phyloP scores from a whole-genome alignment of 371 early-diverging fungal genomes.

The Conidiobolus coronatus region DNA sequence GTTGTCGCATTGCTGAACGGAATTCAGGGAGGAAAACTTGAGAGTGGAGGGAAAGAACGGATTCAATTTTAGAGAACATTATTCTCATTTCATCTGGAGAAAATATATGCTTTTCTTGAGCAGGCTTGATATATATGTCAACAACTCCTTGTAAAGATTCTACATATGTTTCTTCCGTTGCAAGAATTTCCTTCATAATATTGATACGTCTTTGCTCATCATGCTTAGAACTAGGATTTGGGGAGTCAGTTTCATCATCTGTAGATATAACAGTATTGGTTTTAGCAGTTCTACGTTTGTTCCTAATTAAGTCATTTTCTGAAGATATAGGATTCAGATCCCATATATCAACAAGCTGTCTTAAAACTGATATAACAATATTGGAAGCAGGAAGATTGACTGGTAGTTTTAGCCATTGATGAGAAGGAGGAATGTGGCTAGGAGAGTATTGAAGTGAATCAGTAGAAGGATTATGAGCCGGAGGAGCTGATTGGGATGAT shows the following conservation, averaged over 20 bases:
- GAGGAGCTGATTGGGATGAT: constrained; percentile 16
- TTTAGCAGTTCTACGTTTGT: constrained; percentile 9
- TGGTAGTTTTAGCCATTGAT: neutral
- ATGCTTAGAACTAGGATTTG: constrained; percentile 7
- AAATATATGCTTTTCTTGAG: constrained; percentile 6
- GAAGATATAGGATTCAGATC: constrained; percentile 28
- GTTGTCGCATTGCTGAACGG: constrained; percentile 11
- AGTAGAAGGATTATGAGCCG: constrained; percentile 17
- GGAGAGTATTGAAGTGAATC: constrained; percentile 9
- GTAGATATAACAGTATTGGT: constrained; percentile 6
- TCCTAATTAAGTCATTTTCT: constrained; percentile 14
- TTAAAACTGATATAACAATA: constrained; percentile 10
- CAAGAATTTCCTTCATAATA: constrained; percentile 36
- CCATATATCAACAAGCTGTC: constrained; percentile 31
- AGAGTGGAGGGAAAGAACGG: constrained; percentile 37
- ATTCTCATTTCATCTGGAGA: constrained; percentile 18
- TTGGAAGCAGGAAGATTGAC: neutral
- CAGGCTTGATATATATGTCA: constrained; percentile 13
- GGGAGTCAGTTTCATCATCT: constrained; percentile 5
- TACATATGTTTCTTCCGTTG: constrained; percentile 60
- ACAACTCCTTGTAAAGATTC: constrained; percentile 30
- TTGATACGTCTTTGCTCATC: constrained; percentile 11
- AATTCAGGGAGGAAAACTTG: constrained; percentile 33
- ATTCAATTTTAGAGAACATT: constrained; percentile 42
- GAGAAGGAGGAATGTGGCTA: neutral